Conservation (phyloP, 225 moss, liverwort and hornwort species). For the Physcomitrium patens region DNA sequence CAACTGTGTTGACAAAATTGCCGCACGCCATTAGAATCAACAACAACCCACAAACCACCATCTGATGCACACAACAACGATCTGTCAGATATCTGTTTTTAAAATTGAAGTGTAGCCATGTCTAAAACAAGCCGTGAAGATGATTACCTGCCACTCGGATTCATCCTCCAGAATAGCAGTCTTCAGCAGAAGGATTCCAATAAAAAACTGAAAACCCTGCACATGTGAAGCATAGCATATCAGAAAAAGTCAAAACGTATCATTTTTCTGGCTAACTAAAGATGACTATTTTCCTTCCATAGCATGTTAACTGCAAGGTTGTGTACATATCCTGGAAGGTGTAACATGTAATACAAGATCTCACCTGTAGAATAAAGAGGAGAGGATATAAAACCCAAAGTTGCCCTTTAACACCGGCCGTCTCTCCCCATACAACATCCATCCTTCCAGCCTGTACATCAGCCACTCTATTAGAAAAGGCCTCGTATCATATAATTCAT, state of each 20-base stretch:
- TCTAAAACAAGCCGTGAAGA: not conserved
- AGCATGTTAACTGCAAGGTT: not conserved
- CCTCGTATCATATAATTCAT: not conserved
- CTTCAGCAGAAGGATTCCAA: constrained; percentile 69
- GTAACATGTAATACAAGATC: not conserved
- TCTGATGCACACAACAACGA: constrained; percentile 44
- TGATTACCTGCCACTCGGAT: constrained; percentile 84
- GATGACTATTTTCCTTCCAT: not conserved
- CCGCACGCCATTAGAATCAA: constrained; percentile 81
- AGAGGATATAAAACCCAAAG: constrained; percentile 96
- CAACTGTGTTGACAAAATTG: constrained; percentile 81
- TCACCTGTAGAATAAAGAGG: constrained; percentile 85
- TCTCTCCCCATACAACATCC: constrained; percentile 98
- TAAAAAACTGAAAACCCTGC: constrained; percentile 88
- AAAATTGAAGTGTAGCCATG: too few species aligned
- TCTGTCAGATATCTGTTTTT: not conserved
- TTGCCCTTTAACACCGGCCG: constrained; percentile 90
- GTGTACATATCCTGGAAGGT: not conserved
- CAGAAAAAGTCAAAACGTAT: not conserved
- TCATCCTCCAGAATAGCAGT: constrained; percentile 70
- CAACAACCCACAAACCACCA: constrained; percentile 84
- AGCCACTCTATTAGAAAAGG: constrained; percentile 14
- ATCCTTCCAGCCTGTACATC: constrained; percentile 76
- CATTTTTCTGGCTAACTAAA: not conserved
- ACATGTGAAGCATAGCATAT: constrained; percentile 12